phyloP scores from a whole-genome alignment of 495 filamentous ascomycete genomes.

The Xylaria telfairii region DNA sequence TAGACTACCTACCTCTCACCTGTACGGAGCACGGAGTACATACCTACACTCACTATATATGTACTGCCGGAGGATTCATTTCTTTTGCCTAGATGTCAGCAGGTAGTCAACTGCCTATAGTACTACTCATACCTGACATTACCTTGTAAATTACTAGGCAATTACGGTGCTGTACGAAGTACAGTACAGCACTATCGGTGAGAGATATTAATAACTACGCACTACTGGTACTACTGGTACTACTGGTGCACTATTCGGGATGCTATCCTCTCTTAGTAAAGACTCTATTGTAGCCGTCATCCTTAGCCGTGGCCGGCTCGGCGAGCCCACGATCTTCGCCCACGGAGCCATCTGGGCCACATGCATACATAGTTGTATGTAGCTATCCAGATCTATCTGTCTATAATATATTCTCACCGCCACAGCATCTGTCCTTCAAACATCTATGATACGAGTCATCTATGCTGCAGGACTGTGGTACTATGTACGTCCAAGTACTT shows the following conservation, averaged over 20 bases:
- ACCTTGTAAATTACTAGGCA: constrained; percentile 16
- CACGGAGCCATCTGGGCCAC: neutral
- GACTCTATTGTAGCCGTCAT: neutral
- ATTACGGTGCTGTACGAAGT: neutral
- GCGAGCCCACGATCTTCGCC: neutral
- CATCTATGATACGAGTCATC: neutral
- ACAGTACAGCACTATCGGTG: neutral
- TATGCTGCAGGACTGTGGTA: neutral
- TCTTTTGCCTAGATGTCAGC: neutral
- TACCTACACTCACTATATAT: too few relatives aligned
- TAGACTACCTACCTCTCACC: too few relatives aligned
- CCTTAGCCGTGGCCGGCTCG: neutral
- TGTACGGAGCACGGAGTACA: too few relatives aligned
- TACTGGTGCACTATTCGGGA: neutral
- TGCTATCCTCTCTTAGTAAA: neutral
- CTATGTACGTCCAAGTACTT: neutral
- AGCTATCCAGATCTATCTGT: neutral
- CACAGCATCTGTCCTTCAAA: neutral
- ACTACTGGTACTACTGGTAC: neutral
- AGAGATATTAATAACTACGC: constrained; percentile 16
- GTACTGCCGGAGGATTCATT: neutral
- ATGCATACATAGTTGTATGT: too few relatives aligned
- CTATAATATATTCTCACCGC: neutral
- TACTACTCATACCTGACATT: neutral
- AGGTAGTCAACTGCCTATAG: neutral